Evolutionary conservation across 257 asterid genomes (phyloP), one percentile per base, ranked within the genome.

Genomic region (Mentha longifolia): DNA sequence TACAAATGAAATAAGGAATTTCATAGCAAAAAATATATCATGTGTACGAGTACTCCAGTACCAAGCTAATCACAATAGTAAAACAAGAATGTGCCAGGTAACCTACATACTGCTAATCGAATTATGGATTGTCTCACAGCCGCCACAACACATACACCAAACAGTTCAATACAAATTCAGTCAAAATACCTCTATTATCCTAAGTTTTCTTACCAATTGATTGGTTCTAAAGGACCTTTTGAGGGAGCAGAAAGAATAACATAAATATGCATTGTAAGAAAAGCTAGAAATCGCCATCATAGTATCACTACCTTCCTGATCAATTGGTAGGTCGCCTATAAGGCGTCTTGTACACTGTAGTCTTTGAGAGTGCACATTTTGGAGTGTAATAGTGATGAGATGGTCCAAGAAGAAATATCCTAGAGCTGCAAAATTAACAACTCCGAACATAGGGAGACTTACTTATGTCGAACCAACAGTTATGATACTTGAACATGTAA

Each of bases 321-420:
- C 99, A 78, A 95, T 89, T 43, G 89, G 87, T 41, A 95, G 82
- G 84, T 95, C 97, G 15, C 99, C 99, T 59, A 95, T 82, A 43
- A n/a, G 99, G 99, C 22, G 98, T 88, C 91, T 80, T 89, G 89
- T 91, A 95, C 62, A 85, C 72, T 0, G 91, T 83, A 74, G 98
- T 94, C 73, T 81, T 84, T 35, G 99, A 92, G 79, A 95, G 97
- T 13, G 95, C 96, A 81, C 99, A 95, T 77, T 82, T 91, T 67
- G 88, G 84, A 70, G 99, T 89, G 83, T 95, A 88, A 79, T 92
- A 65, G 80, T 95, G 99, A 81, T 95, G 99, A 81, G 99, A 95
- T 49, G 99, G 98, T 28, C 99, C 99, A 42, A 95, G 97, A 70
- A 95, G 92, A 83, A 95, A 95, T 74, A 95, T 92, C 78, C 98